Conservation (phyloP, 495 filamentous ascomycete genomes). For the Hypomontagnella monticulosa region DNA sequence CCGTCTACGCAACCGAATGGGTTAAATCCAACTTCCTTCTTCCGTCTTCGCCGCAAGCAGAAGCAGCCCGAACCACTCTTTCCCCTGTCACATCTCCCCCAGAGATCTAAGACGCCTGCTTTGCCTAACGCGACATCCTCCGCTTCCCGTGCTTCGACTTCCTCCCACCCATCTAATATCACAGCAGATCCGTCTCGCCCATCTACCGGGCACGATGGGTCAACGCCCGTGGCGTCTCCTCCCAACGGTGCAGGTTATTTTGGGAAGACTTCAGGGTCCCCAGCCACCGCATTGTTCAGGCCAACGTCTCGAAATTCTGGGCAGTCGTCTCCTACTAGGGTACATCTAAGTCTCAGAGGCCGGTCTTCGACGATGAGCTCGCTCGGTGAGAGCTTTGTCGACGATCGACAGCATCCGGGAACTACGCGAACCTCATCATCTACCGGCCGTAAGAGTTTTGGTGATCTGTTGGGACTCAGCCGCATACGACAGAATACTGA, state of each 20-base stretch:
- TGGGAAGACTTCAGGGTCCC: slow-evolving; percentile 47
- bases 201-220: slow-evolving; percentile 55
- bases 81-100: slow-evolving; percentile 71
- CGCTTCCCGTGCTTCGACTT: slow-evolving; percentile 44
- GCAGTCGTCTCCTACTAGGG: slow-evolving; percentile 74
- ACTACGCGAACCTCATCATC: slow-evolving; percentile 80
- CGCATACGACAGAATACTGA: slow-evolving; percentile 83
- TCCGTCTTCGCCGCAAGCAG: slow-evolving; percentile 79
- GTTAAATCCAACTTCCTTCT: slow-evolving; percentile 76
- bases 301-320: slow-evolving; percentile 73
- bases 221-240: slow-evolving; percentile 50
- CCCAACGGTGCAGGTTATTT: slow-evolving; percentile 36
- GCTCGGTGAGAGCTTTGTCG: slow-evolving; percentile 65
- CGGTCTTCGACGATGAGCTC: slow-evolving; percentile 94
- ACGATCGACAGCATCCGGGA: slow-evolving; percentile 65
- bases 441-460: slow-evolving; percentile 87
- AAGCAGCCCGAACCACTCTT: slow-evolving; percentile 88
- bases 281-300: slow-evolving; percentile 68
- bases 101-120: slow-evolving; percentile 60
- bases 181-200: slow-evolving; percentile 62
- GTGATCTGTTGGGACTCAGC: slow-evolving; percentile 82
- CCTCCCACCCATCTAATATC: slow-evolving; percentile 40
- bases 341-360: slow-evolving; percentile 66
- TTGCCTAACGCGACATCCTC: slow-evolving; percentile 46
- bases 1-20: slow-evolving; percentile 69